A percentile compares a stretch with the other conserved stretches of the same genome.
phyloP scores from a whole-genome alignment of 192 early-diverging fungal species.

The Mortierella hygrophila region DNA sequence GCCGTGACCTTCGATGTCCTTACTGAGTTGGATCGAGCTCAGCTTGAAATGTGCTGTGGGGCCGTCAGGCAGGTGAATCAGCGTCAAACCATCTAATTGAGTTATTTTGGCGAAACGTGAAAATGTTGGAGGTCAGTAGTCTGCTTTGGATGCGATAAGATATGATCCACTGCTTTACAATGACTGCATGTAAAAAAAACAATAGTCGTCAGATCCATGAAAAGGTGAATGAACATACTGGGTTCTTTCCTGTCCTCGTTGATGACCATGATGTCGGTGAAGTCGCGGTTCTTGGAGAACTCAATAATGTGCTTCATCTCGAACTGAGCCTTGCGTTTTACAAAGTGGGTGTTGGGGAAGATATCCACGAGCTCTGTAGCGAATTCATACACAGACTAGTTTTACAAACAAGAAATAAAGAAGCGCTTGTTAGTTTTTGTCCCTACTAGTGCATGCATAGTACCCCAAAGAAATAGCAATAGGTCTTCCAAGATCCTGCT shows the following conservation, averaged over 20 bases:
- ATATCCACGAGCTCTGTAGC: slow-evolving; percentile 90
- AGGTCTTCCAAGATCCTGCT: not conserved
- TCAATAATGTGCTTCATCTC: slow-evolving; percentile 93
- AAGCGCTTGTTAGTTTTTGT: not conserved
- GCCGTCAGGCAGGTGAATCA: slow-evolving; percentile 96
- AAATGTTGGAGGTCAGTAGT: not conserved
- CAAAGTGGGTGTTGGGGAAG: slow-evolving; percentile 91
- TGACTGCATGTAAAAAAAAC: not conserved
- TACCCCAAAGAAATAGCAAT: not conserved
- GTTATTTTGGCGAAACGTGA: not conserved
- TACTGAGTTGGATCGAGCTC: slow-evolving; percentile 80
- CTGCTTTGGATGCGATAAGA: not conserved
- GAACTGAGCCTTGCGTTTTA: slow-evolving; percentile 89
- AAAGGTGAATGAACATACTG: slow-evolving; percentile 66
- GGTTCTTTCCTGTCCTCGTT: slow-evolving; percentile 94
- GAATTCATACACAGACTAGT: slow-evolving; percentile 78
- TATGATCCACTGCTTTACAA: not conserved
- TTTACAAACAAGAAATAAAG: not conserved
- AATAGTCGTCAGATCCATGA: not conserved
- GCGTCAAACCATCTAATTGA: slow-evolving; percentile 80
- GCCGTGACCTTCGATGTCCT: slow-evolving; percentile 88
- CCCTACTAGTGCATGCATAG: not conserved
- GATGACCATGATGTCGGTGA: slow-evolving; percentile 94
- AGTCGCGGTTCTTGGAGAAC: slow-evolving; percentile 88
- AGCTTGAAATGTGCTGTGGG: slow-evolving; percentile 98